These are phyloP conservation scores for Hirsutella thompsonii DNA, from an alignment of 2,329 filamentous ascomycete species.

Conservation along the genomic window DNA sequence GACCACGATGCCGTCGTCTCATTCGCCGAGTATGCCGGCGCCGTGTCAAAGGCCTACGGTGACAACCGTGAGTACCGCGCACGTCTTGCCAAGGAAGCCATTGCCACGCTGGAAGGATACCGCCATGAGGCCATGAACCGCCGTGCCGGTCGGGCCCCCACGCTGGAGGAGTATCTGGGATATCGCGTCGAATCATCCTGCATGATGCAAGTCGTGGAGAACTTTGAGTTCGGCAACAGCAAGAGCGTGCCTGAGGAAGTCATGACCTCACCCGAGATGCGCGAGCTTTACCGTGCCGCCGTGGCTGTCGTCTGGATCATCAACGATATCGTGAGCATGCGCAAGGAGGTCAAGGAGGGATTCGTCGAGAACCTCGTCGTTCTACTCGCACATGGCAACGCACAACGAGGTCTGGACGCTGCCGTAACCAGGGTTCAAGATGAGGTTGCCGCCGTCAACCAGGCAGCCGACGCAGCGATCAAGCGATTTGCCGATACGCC, in stretches of 20 bases:
- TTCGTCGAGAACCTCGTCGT: neutral
- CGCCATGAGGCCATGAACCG: too few species aligned
- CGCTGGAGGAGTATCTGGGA: neutral
- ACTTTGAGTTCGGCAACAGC: neutral
- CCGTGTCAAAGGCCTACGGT: too few species aligned
- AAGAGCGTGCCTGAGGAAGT: neutral
- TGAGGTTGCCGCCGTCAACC: neutral
- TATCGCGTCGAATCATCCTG: neutral
- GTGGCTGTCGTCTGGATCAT: neutral
- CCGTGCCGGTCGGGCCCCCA: neutral
- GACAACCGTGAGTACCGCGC: too few species aligned
- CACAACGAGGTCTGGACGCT: neutral
- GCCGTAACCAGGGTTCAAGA: neutral
- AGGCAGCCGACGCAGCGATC: neutral
- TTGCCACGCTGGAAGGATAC: too few species aligned
- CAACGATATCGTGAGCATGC: neutral
- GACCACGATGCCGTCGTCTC: too few species aligned
- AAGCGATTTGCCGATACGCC: neutral
- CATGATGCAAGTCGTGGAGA: neutral
- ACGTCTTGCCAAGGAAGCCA: too few species aligned
- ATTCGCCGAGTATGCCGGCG: too few species aligned
- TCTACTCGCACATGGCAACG: neutral
- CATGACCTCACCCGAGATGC: neutral
- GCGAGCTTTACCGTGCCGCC: neutral
- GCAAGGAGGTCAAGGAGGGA: neutral